phyloP scores from a whole-genome alignment of 2,329 filamentous ascomycete species.

The Chaetomium olivaceum region DNA sequence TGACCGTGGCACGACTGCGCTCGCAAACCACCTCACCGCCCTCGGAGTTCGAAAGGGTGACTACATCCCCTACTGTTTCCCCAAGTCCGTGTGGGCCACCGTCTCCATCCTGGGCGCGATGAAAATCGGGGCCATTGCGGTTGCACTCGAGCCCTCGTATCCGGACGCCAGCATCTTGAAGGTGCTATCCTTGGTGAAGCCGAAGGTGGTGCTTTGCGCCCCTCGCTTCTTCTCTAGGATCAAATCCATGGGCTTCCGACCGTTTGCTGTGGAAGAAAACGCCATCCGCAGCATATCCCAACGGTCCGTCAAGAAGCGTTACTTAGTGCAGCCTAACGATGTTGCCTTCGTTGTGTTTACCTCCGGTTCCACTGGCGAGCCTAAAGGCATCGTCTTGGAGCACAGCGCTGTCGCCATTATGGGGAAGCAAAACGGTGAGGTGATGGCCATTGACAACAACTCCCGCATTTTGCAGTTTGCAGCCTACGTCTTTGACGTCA shows the following conservation, averaged over 20 bases:
- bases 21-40: slow-evolving; percentile 15
- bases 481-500: slow-evolving; percentile 38
- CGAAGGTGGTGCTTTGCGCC: slow-evolving; percentile 15
- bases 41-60: slow-evolving; percentile 15
- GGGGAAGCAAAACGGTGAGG: slow-evolving; percentile 26
- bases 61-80: slow-evolving; percentile 21
- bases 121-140: slow-evolving; percentile 15
- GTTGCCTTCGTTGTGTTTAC: slow-evolving; percentile 40
- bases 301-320: background rate
- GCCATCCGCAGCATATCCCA: slow-evolving; percentile 16
- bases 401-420: slow-evolving; percentile 29
- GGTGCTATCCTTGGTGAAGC: slow-evolving; percentile 8
- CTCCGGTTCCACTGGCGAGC: slow-evolving; percentile 51
- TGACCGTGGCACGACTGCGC: background rate
- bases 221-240: slow-evolving; percentile 7
- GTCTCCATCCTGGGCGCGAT: slow-evolving; percentile 17
- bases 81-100: slow-evolving; percentile 18
- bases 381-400: slow-evolving; percentile 41
- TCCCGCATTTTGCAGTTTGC: slow-evolving; percentile 40
- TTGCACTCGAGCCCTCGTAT: slow-evolving; percentile 19
- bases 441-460: slow-evolving; percentile 28
- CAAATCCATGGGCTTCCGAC: slow-evolving; percentile 11
- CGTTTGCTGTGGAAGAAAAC: slow-evolving; percentile 14
- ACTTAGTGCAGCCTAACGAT: slow-evolving; percentile 31
- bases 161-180: slow-evolving; percentile 13